Conservation (phyloP, 441 rosid genomes). For the Euphorbia schlechtendalii region DNA sequence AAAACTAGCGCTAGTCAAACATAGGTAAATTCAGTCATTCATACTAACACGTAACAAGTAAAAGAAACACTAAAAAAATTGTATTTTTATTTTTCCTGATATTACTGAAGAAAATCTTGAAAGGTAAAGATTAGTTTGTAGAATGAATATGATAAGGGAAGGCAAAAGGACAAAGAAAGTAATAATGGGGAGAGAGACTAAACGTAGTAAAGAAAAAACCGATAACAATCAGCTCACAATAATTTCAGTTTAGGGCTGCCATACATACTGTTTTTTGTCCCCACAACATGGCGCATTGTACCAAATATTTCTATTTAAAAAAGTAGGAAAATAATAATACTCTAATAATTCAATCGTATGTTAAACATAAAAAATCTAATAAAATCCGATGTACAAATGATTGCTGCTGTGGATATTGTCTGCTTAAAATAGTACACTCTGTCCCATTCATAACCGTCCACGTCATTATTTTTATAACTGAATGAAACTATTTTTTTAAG, state of each 20-base stretch:
- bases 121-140: neutral
- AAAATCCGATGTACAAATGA: constrained; percentile 41
- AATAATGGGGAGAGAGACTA: neutral
- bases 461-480: neutral
- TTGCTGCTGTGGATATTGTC: constrained; percentile 38
- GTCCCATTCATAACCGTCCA: constrained; percentile 12
- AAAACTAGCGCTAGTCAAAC: too few species aligned
- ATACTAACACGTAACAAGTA: too few species aligned
- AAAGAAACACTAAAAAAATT: too few species aligned
- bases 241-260: constrained; percentile 15
- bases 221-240: constrained; percentile 23
- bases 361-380: neutral
- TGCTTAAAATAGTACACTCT: constrained; percentile 28
- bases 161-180: neutral
- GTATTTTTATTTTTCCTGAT: too few species aligned
- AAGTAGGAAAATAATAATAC: too few species aligned
- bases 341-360: neutral
- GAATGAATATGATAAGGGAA: neutral
- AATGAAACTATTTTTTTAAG: too few species aligned
- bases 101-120: neutral
- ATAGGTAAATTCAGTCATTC: too few species aligned
- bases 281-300: constrained; percentile 11
- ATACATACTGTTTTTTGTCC: neutral
- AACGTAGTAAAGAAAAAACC: neutral
- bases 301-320: too few species aligned